Base-by-base conservation (phyloP, 371 early-diverging fungal genomes). In the Circinella minor region DNA sequence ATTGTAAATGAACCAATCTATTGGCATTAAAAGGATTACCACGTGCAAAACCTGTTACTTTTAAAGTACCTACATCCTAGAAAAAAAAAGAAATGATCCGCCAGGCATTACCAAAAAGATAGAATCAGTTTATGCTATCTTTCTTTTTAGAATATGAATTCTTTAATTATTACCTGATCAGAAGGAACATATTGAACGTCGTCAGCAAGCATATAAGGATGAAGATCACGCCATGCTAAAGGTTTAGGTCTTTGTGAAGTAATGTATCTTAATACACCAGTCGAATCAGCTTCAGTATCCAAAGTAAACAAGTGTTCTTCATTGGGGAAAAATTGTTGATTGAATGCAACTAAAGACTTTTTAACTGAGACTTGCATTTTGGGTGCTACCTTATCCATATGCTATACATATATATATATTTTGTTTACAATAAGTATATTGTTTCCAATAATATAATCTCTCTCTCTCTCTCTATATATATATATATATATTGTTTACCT, bases 171-270 rank as follows among this genome's bases (percentile, higher is more conserved):
- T 68, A 72, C 72, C 62, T 71, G 76, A 57, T 74, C 34, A 57
- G 57, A 69, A 55, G 86, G 75, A 18, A 83, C 88, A 74, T 91
- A 94, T 36, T 85, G 86, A 4, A 92, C 88, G 11, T 79, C 65
- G 15, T 97, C 96, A 8, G 92, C 93, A 46, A 97, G 69, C 78
- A 98, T 75, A 77, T 97, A 97, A 15, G 96, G 91, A 72, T 93
- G 93, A 20, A 86, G 80, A 69, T 97, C 96, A 65, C 99, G 89
- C 98, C 98, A 98, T 15, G 79, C 81, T 69, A 95, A 76, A 27
- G 85, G 81, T 76, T 91, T 93, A 54, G 96, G 96, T 48, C 88
- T 77, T 70, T 93, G 93, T 10, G 88, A 81, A 15, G 93, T 87
- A 55, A 95, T 81, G 71, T 75, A 83, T 57, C 95, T 87, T 65